These are phyloP conservation scores for Porphyrellus sp. DNA, from an alignment of 1,284 basidiomycete species.

Conservation along the genomic window DNA sequence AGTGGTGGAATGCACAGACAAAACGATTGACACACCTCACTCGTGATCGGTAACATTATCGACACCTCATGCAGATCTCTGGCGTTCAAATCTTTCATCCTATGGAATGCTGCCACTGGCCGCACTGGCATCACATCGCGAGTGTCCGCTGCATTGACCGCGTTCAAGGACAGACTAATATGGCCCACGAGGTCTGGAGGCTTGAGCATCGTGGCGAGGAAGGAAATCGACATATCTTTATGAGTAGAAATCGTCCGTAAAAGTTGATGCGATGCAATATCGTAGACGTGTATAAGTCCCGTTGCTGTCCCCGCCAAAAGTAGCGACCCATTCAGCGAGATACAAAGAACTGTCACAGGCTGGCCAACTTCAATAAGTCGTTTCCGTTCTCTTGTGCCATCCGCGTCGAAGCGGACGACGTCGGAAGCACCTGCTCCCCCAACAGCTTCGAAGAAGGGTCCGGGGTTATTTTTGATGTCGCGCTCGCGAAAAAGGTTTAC, in stretches of 20 bases:
- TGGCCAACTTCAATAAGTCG: slow-evolving; percentile 63
- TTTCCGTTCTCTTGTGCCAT: slow-evolving; percentile 42
- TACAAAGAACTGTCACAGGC: slow-evolving; percentile 65
- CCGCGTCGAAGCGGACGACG: slow-evolving; percentile 60
- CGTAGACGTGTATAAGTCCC: slow-evolving; percentile 80
- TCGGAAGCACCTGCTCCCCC: slow-evolving; percentile 73
- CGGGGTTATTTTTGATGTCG: slow-evolving; percentile 44
- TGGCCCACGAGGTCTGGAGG: slow-evolving; percentile 83
- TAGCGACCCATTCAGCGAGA: slow-evolving; percentile 78
- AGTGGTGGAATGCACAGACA: neutral
- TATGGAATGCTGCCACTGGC: slow-evolving; percentile 65
- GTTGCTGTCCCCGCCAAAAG: slow-evolving; percentile 72
- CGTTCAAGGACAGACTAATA: slow-evolving; percentile 52
- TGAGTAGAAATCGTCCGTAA: slow-evolving; percentile 75
- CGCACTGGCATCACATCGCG: slow-evolving; percentile 64
- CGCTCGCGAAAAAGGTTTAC: slow-evolving; percentile 75
- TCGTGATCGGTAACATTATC: slow-evolving; percentile 52
- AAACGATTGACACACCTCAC: slow-evolving; percentile 35
- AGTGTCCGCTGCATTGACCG: slow-evolving; percentile 43
- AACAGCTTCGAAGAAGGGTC: slow-evolving; percentile 60
- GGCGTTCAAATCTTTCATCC: slow-evolving; percentile 62
- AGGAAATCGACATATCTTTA: slow-evolving; percentile 72
- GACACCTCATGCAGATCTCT: slow-evolving; percentile 67
- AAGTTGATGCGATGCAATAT: slow-evolving; percentile 87
- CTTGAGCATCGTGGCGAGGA: slow-evolving; percentile 72